A percentile compares a stretch with the other conserved stretches of the same genome.
phyloP scores from a whole-genome alignment of 2,329 filamentous ascomycete genomes.

The Lasiodiplodia gonubiensis region DNA sequence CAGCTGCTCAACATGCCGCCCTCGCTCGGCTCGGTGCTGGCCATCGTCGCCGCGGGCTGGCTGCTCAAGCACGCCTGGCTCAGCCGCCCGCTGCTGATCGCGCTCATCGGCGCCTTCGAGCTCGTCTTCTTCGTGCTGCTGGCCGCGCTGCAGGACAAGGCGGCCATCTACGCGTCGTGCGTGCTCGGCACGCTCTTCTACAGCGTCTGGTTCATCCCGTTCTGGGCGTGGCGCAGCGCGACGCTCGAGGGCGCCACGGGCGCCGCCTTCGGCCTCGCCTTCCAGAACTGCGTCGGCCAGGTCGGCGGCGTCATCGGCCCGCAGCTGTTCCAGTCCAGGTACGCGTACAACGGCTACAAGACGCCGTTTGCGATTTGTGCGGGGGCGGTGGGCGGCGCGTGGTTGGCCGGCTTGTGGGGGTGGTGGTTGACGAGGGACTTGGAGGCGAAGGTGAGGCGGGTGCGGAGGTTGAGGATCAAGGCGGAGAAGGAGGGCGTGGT shows the following conservation, averaged over 20 bases:
- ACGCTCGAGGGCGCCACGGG: slow-evolving; percentile 52
- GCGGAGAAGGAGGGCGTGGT: slow-evolving; percentile 33
- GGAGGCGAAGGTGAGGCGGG: slow-evolving; percentile 47
- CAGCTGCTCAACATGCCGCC: slow-evolving; percentile 56
- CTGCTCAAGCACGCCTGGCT: slow-evolving; percentile 50
- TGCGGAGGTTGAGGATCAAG: slow-evolving; percentile 32
- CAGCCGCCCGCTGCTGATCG: slow-evolving; percentile 49
- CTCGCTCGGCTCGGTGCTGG: slow-evolving; percentile 48
- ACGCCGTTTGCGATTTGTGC: slow-evolving; percentile 47
- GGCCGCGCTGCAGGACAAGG: slow-evolving; percentile 44
- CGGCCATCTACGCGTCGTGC: slow-evolving; percentile 53
- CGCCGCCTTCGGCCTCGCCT: slow-evolving; percentile 52
- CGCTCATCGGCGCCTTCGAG: slow-evolving; percentile 50
- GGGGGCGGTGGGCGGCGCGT: slow-evolving; percentile 40
- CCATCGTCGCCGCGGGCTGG: slow-evolving; percentile 49
- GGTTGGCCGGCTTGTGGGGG: slow-evolving; percentile 47
- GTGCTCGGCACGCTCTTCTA: slow-evolving; percentile 54
- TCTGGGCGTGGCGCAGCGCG: slow-evolving; percentile 54
- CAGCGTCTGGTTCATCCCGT: slow-evolving; percentile 52
- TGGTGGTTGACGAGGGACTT: slow-evolving; percentile 52
- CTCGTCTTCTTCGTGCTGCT: slow-evolving; percentile 54
- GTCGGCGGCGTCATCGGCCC: slow-evolving; percentile 55
- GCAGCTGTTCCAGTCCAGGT: slow-evolving; percentile 52
- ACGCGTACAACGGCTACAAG: slow-evolving; percentile 50
- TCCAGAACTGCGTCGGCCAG: slow-evolving; percentile 53